These are phyloP conservation scores for Kluyveromyces siamensis DNA, from an alignment of 805 yeast species.

Conservation along the genomic window DNA sequence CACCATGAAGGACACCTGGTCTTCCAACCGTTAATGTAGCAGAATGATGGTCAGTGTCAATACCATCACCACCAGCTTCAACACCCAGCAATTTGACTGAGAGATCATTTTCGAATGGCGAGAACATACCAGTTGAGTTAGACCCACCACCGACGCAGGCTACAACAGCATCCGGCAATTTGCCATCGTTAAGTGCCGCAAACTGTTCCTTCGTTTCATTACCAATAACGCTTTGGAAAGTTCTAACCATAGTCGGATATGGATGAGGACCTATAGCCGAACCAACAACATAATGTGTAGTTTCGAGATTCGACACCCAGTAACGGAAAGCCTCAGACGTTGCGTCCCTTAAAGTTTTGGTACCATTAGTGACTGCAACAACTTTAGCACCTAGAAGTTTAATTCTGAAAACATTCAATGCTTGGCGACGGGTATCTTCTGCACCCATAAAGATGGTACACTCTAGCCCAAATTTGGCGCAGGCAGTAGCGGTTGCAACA, in stretches of 20 bases:
- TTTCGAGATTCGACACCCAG: slow-evolving; percentile 83
- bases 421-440: slow-evolving; percentile 97
- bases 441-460: slow-evolving; percentile 99
- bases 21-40: slow-evolving; percentile 93
- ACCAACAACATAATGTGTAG: slow-evolving; percentile 94
- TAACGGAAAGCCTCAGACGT: slow-evolving; percentile 92
- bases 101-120: slow-evolving; percentile 79
- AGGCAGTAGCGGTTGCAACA: slow-evolving; percentile 87
- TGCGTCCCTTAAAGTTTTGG: slow-evolving; percentile 93
- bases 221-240: slow-evolving; percentile 97
- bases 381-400: slow-evolving; percentile 93
- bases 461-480: slow-evolving; percentile 85
- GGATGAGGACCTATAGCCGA: slow-evolving; percentile 99
- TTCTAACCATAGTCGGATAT: slow-evolving; percentile 94
- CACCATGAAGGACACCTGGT: slow-evolving; percentile 98
- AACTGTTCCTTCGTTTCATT: slow-evolving; percentile 90
- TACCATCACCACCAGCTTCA: slow-evolving; percentile 98
- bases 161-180: slow-evolving; percentile 85
- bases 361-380: slow-evolving; percentile 88
- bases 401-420: slow-evolving; percentile 96
- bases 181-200: slow-evolving; percentile 65
- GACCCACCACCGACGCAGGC: slow-evolving; percentile 99
- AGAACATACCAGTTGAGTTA: slow-evolving; percentile 91
- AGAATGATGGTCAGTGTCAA: slow-evolving; percentile 80
- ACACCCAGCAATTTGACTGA: slow-evolving; percentile 81